Evolutionary conservation across 148 eudicot genomes (phyloP).

Genomic region (Dianthus caryophyllus): DNA sequence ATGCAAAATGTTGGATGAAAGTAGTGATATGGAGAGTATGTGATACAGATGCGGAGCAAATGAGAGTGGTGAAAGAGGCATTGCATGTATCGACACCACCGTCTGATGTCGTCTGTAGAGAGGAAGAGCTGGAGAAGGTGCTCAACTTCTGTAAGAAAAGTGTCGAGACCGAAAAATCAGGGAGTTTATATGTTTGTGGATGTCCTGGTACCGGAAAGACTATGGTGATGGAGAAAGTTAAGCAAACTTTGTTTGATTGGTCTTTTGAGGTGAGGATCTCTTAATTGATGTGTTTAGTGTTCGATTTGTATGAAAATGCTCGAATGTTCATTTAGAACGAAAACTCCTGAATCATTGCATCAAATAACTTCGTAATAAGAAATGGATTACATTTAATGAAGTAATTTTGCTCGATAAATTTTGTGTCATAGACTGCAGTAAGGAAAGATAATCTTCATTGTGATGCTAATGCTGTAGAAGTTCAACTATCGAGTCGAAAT

Average conservation of each 20-base stretch:
- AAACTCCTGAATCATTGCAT: no score
- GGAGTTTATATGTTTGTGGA: slow-evolving; percentile 79
- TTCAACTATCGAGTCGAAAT: neutral
- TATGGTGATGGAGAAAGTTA: slow-evolving; percentile 75
- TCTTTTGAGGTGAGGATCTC: slow-evolving; percentile 53
- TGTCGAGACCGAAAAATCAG: slow-evolving; percentile 56
- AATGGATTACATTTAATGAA: no score
- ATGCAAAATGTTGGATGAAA: neutral
- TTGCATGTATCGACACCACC: slow-evolving; percentile 74
- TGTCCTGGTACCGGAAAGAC: slow-evolving; percentile 93
- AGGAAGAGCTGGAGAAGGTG: slow-evolving; percentile 60
- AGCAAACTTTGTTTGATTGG: slow-evolving; percentile 51
- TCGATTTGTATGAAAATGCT: neutral
- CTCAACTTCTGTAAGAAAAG: slow-evolving; percentile 62
- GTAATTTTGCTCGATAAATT: neutral
- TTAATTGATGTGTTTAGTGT: neutral
- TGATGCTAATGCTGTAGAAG: neutral
- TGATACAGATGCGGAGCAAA: slow-evolving; percentile 49
- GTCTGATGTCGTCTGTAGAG: slow-evolving; percentile 54
- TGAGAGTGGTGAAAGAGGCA: slow-evolving; percentile 72
- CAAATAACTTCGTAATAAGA: no score
- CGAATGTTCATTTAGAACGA: no score
- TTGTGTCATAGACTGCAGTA: neutral
- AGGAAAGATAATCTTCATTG: neutral
- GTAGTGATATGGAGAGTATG: neutral